Evolutionary conservation across 495 filamentous ascomycete species (phyloP), one percentile per base, ranked within the genome.

Genomic region (Daldinia decipiens): DNA sequence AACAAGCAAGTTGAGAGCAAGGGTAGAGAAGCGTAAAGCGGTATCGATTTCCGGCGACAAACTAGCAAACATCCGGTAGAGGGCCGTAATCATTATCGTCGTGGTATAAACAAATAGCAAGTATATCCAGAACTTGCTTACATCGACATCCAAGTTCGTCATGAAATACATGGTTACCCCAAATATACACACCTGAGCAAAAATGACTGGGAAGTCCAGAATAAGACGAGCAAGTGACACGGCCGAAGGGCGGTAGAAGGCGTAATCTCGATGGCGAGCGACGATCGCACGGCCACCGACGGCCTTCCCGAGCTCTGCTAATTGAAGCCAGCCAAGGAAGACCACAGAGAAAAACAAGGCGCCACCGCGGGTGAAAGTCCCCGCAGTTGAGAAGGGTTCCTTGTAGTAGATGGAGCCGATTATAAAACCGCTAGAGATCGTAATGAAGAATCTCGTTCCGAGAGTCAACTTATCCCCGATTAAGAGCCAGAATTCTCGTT

Each of bases 211-310:
- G 59, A 94, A 83, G 72, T 94, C 91, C 19, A 87, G 81, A 9
- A 93, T 77, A 11, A 92, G 86, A 53, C 90, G 85, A 12, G 89
- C 90, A 52, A 94, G 85, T 1, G 81, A 80, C 52, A 93, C 88
- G 45, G 91, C 91, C 52, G 90, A 91, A 0, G 91, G 91, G 39
- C 90, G 86, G 75, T 93, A 92, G 78, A 94, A 93, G n/a, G 90
- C 91, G 67, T 91, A 94, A 39, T 90, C 87, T 19, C 58, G 63
- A 24, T 77, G 75, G 11, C 75, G 73, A 65, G 75, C 65, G 4
- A 62, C 67, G 34, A 77, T 68, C 2, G 65, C 58, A 8, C 75
- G 70, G 3, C 75, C 75, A 0, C 67, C 60, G 15, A 77, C 86
- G 51, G 92, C 89, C 36, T 88, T 88, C 82, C 89, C 90, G 59